Evolutionary conservation across 768 basidiomycete genomes (phyloP).

Genomic region (Phallus indusiatus): DNA sequence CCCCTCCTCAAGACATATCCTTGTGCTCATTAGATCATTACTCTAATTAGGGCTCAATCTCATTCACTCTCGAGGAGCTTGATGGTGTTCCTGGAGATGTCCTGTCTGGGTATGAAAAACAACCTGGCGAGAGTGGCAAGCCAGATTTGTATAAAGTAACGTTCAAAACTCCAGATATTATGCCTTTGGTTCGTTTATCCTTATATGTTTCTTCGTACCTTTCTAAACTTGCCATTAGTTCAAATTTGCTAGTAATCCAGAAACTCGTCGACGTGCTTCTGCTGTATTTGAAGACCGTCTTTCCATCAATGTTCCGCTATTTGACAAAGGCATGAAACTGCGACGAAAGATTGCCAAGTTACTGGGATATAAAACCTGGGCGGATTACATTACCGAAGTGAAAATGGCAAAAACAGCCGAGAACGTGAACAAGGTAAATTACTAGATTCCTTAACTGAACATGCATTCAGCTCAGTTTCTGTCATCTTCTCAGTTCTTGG

Average conservation of each 20-base stretch:
- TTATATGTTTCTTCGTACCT: neutral
- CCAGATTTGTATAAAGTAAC: constrained; percentile 63
- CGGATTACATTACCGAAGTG: constrained; percentile 74
- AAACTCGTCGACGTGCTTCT: constrained; percentile 55
- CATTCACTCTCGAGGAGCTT: constrained; percentile 64
- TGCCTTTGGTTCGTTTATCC: constrained; percentile 49
- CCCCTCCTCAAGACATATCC: constrained; percentile 12
- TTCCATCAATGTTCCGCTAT: constrained; percentile 57
- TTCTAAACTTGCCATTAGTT: constrained; percentile 35
- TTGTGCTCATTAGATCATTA: neutral
- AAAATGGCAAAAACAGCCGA: constrained; percentile 76
- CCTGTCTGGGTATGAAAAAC: constrained; percentile 65
- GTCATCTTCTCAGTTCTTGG: constrained; percentile 49
- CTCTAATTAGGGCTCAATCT: constrained; percentile 40
- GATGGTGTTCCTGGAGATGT: constrained; percentile 76
- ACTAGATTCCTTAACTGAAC: constrained; percentile 6
- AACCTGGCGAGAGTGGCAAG: constrained; percentile 36
- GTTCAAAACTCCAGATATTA: constrained; percentile 76
- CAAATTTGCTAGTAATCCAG: constrained; percentile 66
- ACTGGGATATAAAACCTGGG: constrained; percentile 72
- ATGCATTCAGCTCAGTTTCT: neutral
- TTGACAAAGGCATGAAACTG: constrained; percentile 57
- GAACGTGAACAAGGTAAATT: constrained; percentile 44
- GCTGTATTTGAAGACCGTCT: constrained; percentile 65
- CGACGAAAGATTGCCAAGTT: constrained; percentile 61